A percentile compares a stretch with the other conserved stretches of the same genome.
phyloP scores from a whole-genome alignment of 495 filamentous ascomycete genomes.

The Cercophora sp. region DNA sequence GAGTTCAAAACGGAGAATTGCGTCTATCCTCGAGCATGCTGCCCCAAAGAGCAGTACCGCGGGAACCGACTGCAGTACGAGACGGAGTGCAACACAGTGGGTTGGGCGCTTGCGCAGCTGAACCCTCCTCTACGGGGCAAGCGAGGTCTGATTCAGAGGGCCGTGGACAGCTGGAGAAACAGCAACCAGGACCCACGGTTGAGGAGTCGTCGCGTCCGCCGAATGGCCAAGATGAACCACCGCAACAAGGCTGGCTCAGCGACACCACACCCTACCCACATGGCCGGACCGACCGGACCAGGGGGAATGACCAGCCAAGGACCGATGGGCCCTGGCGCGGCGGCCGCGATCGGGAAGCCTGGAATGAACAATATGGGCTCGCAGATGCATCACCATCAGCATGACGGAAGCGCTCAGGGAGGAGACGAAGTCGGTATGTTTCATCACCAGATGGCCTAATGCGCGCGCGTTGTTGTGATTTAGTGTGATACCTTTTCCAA shows the following conservation, averaged over 20 bases:
- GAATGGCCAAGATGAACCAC: constrained; percentile 92
- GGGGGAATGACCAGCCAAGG: constrained; percentile 51
- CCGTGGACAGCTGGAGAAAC: constrained; percentile 97
- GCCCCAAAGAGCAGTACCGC: constrained; percentile 89
- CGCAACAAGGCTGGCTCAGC: constrained; percentile 57
- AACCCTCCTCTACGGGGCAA: constrained; percentile 90
- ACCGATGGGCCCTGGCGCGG: constrained; percentile 42
- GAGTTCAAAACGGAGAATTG: constrained; percentile 98
- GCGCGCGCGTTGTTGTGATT: constrained; percentile 44
- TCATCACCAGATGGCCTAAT: constrained; percentile 68
- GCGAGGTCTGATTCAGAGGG: constrained; percentile 90
- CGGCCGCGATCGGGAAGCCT: constrained; percentile 51
- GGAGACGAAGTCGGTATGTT: constrained; percentile 96
- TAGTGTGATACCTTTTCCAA: constrained; percentile 48
- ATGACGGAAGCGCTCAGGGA: constrained; percentile 62
- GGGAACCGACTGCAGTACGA: constrained; percentile 95
- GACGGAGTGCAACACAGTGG: constrained; percentile 97
- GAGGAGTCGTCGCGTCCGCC: constrained; percentile 82
- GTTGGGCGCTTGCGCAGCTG: constrained; percentile 91
- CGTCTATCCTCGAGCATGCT: constrained; percentile 94
- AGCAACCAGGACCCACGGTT: constrained; percentile 94
- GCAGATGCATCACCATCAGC: constrained; percentile 63
- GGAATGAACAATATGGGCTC: constrained; percentile 59
- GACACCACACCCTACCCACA: constrained; percentile 42
- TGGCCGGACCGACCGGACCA: constrained; percentile 49